Base-by-base conservation (phyloP, 345 rosid species). In the Eutrema yunnanense region DNA sequence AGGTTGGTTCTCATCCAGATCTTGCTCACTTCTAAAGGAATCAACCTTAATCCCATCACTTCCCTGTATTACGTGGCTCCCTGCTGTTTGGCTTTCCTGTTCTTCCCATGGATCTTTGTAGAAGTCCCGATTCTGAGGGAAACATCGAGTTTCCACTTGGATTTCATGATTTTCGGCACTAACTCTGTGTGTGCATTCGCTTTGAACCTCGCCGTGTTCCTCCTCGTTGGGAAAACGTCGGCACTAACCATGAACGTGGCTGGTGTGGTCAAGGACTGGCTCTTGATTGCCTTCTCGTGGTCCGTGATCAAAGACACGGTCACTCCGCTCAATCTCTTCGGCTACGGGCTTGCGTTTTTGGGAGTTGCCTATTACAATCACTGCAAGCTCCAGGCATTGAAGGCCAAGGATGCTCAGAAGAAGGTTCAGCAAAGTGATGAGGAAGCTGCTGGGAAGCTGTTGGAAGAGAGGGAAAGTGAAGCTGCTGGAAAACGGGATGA, bases 231-330 rank as follows among this genome's bases (percentile, higher is more conserved):
- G 5, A 94, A 94, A 77, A 94, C 98, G 10, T 94, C 98, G 0
- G 98, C 98, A 9, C 77, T 94, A 78, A 91, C 98, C 4, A 94
- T 94, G 98, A 94, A 94, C 75, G 98, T 94, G 43, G 98, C 98
- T 42, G 98, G 98, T 51, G 97, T 93, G 6, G 98, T 93, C 2
- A 93, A 93, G 80, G 98, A 93, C 68, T 93, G 97, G 98, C 64
- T 94, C 12, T 75, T 94, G 86, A 94, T 94, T 22, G 98, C 98
- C 0, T 94, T 94, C 72, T 94, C 98, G 0, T 94, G 98, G 98
- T 93, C 98, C 0, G 94, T 93, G 52, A 93, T 93, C 29, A 91
- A 94, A 87, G 98, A 94, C 59, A 94, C 97, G 0, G 98, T 94
- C 4, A 94, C 98, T 6, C 96, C 95, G 0, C 63, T 94, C 1